Base-by-base conservation (phyloP, 2,329 filamentous ascomycete genomes). In the Penicillium digitatum region DNA sequence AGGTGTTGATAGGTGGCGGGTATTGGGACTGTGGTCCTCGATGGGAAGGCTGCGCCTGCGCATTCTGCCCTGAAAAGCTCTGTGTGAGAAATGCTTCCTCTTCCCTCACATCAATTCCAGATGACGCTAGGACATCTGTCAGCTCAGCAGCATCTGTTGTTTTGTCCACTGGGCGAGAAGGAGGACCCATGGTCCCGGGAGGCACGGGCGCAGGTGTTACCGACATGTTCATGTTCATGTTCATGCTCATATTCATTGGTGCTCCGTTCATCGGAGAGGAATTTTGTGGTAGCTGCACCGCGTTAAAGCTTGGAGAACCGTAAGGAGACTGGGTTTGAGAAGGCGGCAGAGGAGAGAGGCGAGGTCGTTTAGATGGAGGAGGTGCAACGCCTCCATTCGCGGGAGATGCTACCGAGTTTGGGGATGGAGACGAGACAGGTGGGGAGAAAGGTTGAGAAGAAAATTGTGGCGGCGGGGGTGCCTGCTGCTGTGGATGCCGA, bases 91-190 rank as follows among this genome's bases (percentile, higher is more conserved):
- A 89, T 64, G 91, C 89, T 67, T 95, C 90, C 72, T 96, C 92
- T 61, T 90, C 90, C 55, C 87, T 86, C 44, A 96, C 75, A 76
- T 96, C 89, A 60, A 96, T 90, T 47, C 90, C 91, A 16, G 90
- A 93, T 18, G 88, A 89, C 18, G 87, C 87, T 52, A 96, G 75
- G 48, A 91, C 88, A 74, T 96, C 92, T 61, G 87, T 89, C 43
- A 92, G 82, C 66, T 95, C 90, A 64, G 92, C 72, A 47, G 73
- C 71, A 73, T 83, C 73, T 52, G 79, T 81, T 39, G 78, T 77
- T 58, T 79, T 78, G 9, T 79, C 77, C 12, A 70, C 75, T 12
- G 83, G 84, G 38, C 82, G 76, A 56, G 82, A 82, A n/a, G 84
- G 84, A 42, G 84, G 84, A 4, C 82, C 82, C 84, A 87, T 87